Base-by-base conservation (phyloP, 768 basidiomycete genomes). In the Mycena indigotica region DNA sequence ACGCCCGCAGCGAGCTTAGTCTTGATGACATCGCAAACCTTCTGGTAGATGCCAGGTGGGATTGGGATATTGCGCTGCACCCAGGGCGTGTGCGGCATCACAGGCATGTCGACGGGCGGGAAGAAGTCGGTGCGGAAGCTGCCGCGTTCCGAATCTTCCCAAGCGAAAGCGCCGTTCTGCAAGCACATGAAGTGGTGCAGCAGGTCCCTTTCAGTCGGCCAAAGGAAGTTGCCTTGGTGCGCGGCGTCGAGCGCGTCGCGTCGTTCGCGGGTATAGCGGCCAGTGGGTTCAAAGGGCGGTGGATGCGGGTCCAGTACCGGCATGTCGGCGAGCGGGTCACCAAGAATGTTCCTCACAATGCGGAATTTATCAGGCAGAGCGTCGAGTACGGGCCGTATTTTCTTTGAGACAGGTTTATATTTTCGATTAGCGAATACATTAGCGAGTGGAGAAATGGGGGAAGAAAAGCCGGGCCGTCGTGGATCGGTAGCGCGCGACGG, bases 41-140 rank as follows among this genome's bases (percentile, higher is more conserved):
- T 26, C 4, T 48, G 24, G 23, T 48, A 48, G 46, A 48, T 48
- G 25, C 46, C 46, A 26, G 46, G 46, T 12, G 46, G 46, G 46
- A 48, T 48, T 13, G 46, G 46, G 46, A 48, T 48, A 26, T 48
- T 48, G 21, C 46, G 46, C 23, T 48, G 46, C 13, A 48, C 46
- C 68, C 68, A 72, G 0, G 67, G 67, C 1, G 41, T 63, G 53
- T 69, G 68, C 19, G 49, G 53, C 5, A 52, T 32, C 10, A 63
- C 59, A 15, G 65, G 64, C 4, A 69, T 63, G 3, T 58, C 48
- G 23, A 66, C 30, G 12, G 61, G 65, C 1, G 55, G 55, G 39
- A 69, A 66, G 53, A 64, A 69, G 2, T 69, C 66, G 4, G 59
- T 53, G 45, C 57, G 19, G 30, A 66, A 65, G 3, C 30, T 35